phyloP scores from a whole-genome alignment of 805 yeast species.

The Saccharomycopsis malanga region DNA sequence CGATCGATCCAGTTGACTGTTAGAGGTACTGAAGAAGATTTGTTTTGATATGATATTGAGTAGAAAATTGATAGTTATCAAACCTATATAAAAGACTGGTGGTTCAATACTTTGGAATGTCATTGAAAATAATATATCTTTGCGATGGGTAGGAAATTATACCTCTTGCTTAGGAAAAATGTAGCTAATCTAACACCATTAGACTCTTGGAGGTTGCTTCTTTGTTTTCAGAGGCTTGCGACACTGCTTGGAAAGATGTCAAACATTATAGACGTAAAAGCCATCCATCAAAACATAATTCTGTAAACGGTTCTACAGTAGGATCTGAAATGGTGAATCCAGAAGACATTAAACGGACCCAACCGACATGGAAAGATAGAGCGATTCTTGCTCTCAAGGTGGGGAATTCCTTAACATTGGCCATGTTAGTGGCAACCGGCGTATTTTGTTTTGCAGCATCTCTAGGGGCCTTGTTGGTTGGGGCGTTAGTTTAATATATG shows the following conservation, averaged over 20 bases:
- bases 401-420: not conserved
- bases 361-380: not conserved
- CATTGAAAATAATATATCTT: not conserved
- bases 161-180: not conserved
- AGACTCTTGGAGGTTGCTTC: not conserved
- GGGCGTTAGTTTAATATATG: too few species aligned
- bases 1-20: too few species aligned
- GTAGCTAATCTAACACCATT: not conserved
- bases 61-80: too few species aligned
- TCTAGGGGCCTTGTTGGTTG: too few species aligned
- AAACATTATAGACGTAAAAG: not conserved
- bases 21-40: too few species aligned
- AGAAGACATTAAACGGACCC: not conserved
- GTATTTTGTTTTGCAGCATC: too few species aligned
- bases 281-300: not conserved
- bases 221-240: not conserved
- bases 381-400: not conserved
- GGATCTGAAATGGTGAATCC: not conserved
- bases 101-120: too few species aligned
- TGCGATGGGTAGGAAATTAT: not conserved
- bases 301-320: not conserved
- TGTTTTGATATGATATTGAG: too few species aligned
- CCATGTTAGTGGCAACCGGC: too few species aligned
- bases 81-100: too few species aligned
- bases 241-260: not conserved